phyloP scores from a whole-genome alignment of 225 moss, liverwort and hornwort genomes.

The Pleurozium schreberi region DNA sequence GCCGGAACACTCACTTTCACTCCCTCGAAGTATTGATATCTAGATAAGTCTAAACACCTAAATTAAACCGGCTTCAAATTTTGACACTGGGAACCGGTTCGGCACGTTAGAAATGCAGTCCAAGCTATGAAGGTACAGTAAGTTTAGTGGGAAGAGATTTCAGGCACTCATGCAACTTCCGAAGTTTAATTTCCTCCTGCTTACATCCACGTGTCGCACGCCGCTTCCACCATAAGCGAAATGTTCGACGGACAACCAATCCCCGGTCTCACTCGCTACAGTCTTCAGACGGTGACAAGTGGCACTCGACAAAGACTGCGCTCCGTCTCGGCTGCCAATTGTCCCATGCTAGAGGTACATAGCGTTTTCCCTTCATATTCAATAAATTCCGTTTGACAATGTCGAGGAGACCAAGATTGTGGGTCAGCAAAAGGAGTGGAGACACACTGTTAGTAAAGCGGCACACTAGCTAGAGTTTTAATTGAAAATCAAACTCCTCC shows the following conservation, averaged over 20 bases:
- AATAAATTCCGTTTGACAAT: neutral
- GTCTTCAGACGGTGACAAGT: neutral
- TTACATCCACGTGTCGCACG: neutral
- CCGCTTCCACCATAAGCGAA: neutral
- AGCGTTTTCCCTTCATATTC: neutral
- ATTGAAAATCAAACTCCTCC: neutral
- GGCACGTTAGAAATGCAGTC: too few species aligned
- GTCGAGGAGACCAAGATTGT: neutral
- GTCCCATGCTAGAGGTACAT: neutral
- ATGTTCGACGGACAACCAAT: neutral
- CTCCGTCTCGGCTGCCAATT: neutral
- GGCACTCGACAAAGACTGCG: neutral
- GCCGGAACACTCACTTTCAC: too few species aligned
- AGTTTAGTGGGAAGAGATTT: neutral
- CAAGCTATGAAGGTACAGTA: neutral
- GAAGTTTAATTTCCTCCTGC: neutral
- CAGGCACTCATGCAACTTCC: neutral
- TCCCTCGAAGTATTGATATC: neutral
- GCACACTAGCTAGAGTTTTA: neutral
- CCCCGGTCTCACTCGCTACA: neutral
- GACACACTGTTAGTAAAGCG: neutral
- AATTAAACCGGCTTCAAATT: neutral
- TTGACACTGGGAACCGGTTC: neutral
- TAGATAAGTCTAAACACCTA: neutral
- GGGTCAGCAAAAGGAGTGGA: neutral